phyloP scores from a whole-genome alignment of 805 yeast species.

The Spathaspora boniae region DNA sequence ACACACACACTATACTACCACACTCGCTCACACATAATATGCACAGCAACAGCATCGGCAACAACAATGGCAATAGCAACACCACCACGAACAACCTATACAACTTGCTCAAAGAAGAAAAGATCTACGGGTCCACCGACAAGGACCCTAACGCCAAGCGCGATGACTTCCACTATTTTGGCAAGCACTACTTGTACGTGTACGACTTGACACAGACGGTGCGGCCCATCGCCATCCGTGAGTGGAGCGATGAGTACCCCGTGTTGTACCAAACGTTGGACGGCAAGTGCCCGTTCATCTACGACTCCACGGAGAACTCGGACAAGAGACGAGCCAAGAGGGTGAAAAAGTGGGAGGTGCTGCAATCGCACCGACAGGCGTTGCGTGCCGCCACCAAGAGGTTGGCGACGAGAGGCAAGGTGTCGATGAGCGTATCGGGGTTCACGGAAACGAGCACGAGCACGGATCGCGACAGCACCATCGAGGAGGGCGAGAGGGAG shows the following conservation, averaged over 20 bases:
- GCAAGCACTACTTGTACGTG: slow-evolving; percentile 64
- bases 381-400: slow-evolving; percentile 33
- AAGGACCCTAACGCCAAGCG: slow-evolving; percentile 82
- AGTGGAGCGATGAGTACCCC: slow-evolving; percentile 65
- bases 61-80: neutral
- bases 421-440: slow-evolving; percentile 11
- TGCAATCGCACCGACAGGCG: slow-evolving; percentile 38
- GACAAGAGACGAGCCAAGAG: slow-evolving; percentile 40
- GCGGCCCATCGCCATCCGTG: slow-evolving; percentile 78
- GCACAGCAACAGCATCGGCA: slow-evolving; percentile 1
- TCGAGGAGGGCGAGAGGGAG: slow-evolving; percentile 3
- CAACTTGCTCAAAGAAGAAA: slow-evolving; percentile 76
- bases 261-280: slow-evolving; percentile 56
- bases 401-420: slow-evolving; percentile 21
- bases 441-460: slow-evolving; percentile 26
- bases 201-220: slow-evolving; percentile 76
- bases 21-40: slow-evolving; percentile 4
- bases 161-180: slow-evolving; percentile 81
- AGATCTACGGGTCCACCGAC: slow-evolving; percentile 80
- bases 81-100: slow-evolving; percentile 18
- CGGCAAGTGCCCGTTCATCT: slow-evolving; percentile 83
- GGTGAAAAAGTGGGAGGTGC: slow-evolving; percentile 37
- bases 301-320: slow-evolving; percentile 46
- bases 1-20: slow-evolving; percentile 14
- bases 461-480: slow-evolving; percentile 19